Evolutionary conservation across 495 filamentous ascomycete genomes (phyloP).

Genomic region (Penicillium flavigenum): DNA sequence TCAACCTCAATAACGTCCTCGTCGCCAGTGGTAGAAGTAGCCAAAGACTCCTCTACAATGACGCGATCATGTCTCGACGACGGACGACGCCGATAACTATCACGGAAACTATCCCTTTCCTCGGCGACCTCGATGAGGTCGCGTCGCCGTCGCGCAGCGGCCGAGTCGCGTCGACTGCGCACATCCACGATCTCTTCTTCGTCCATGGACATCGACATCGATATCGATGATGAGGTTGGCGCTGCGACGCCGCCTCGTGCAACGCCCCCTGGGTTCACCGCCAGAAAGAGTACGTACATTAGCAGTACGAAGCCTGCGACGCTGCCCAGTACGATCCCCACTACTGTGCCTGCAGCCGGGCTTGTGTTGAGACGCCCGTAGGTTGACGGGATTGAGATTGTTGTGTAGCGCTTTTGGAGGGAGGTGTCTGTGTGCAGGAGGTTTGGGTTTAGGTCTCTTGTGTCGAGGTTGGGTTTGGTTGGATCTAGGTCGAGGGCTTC

Average conservation of each 20-base stretch:
- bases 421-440: constrained; percentile 2
- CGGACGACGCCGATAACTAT: constrained; percentile 27
- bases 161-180: constrained; percentile 21
- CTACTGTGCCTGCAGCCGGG: constrained; percentile 70
- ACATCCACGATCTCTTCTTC: constrained; percentile 34
- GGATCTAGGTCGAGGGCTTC: constrained; percentile 2
- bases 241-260: constrained; percentile 20
- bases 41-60: constrained; percentile 32
- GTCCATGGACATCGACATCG: constrained; percentile 13
- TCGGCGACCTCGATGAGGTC: constrained; percentile 27
- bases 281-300: constrained; percentile 71
- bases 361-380: constrained; percentile 62
- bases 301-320: constrained; percentile 80
- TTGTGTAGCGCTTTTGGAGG: constrained; percentile 31
- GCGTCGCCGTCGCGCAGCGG: constrained; percentile 11
- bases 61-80: constrained; percentile 23
- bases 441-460: neutral
- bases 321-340: constrained; percentile 77
- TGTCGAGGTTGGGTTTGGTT: constrained; percentile 1
- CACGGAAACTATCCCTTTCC: constrained; percentile 23
- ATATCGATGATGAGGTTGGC: constrained; percentile 12
- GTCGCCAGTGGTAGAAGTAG: constrained; percentile 25
- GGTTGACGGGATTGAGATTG: constrained; percentile 61
- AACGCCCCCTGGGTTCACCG: constrained; percentile 49
- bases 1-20: constrained; percentile 36